phyloP scores from a whole-genome alignment of 495 filamentous ascomycete genomes.

The Mytilinidion resinicola region DNA sequence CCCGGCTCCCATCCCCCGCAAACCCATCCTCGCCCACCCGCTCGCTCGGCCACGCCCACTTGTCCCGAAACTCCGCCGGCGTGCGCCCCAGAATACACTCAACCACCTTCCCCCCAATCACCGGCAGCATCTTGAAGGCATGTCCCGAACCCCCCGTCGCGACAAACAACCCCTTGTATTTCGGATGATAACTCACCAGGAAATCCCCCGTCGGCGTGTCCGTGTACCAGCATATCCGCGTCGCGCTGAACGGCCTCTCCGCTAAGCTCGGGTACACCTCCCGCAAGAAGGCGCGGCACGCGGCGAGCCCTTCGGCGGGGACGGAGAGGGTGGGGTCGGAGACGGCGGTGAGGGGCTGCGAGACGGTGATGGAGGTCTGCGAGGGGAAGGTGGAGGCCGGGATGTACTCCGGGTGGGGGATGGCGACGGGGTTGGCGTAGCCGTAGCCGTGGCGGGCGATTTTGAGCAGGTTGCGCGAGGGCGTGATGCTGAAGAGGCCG shows the following conservation, averaged over 20 bases:
- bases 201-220: slow-evolving; percentile 31
- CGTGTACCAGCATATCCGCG: slow-evolving; percentile 54
- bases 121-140: slow-evolving; percentile 48
- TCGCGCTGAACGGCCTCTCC: slow-evolving; percentile 57
- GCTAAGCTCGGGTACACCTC: slow-evolving; percentile 62
- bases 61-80: slow-evolving; percentile 32
- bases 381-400: background rate
- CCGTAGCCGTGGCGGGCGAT: slow-evolving; percentile 77
- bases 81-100: slow-evolving; percentile 38
- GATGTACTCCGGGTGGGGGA: slow-evolving; percentile 34
- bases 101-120: slow-evolving; percentile 43
- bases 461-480: slow-evolving; percentile 64
- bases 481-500: slow-evolving; percentile 80
- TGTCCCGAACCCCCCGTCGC: slow-evolving; percentile 48
- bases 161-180: slow-evolving; percentile 38
- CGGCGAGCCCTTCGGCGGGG: slow-evolving; percentile 54
- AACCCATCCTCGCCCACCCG: slow-evolving; percentile 38
- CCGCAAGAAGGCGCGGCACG: slow-evolving; percentile 54
- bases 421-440: slow-evolving; percentile 60
- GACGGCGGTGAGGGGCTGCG: slow-evolving; percentile 43
- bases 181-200: slow-evolving; percentile 29
- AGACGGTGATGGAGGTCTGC: slow-evolving; percentile 38
- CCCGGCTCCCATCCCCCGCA: slow-evolving; percentile 63
- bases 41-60: slow-evolving; percentile 39
- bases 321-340: slow-evolving; percentile 41